Percentiles rank a stretch among this genome's conserved stretches.
Conservation (phyloP, 768 basidiomycete genomes). For the Chalciporus sphaerocephalus region DNA sequence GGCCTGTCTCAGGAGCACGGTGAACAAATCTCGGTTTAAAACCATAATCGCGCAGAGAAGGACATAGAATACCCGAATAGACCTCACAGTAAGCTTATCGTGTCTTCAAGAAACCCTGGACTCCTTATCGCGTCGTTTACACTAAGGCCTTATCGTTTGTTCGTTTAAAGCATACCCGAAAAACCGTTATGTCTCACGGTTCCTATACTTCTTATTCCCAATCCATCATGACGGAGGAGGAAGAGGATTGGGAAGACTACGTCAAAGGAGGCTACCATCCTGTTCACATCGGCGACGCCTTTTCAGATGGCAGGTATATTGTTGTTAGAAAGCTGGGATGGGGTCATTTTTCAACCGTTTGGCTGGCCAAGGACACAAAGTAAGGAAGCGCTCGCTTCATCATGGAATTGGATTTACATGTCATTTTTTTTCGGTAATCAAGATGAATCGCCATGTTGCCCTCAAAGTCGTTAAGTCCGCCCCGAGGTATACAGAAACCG, state of each 20-base stretch:
- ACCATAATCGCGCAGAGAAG: neutral
- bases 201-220: conserved; percentile 68
- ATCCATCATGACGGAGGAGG: conserved; percentile 85
- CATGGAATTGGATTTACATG: conserved; percentile 2
- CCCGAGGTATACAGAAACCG: conserved; percentile 94
- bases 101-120: conserved; percentile 17
- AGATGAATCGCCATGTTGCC: conserved; percentile 93
- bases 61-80: conserved; percentile 25
- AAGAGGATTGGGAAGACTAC: conserved; percentile 92
- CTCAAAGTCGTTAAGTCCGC: conserved; percentile 99
- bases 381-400: conserved; percentile 34
- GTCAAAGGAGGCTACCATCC: conserved; percentile 83
- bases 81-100: conserved; percentile 28
- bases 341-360: conserved; percentile 94
- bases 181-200: conserved; percentile 60
- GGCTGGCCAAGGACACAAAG: conserved; percentile 83
- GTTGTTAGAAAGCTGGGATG: conserved; percentile 94
- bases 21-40: neutral
- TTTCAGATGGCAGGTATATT: conserved; percentile 81
- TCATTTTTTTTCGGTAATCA: conserved; percentile 34
- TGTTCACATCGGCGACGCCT: conserved; percentile 91
- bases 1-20: neutral
- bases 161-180: conserved; percentile 34
- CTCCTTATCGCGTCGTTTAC: conserved; percentile 29
- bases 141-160: conserved; percentile 29